Base-by-base conservation (phyloP, 192 early-diverging fungal genomes). In the Entophlyctis luteolus region DNA sequence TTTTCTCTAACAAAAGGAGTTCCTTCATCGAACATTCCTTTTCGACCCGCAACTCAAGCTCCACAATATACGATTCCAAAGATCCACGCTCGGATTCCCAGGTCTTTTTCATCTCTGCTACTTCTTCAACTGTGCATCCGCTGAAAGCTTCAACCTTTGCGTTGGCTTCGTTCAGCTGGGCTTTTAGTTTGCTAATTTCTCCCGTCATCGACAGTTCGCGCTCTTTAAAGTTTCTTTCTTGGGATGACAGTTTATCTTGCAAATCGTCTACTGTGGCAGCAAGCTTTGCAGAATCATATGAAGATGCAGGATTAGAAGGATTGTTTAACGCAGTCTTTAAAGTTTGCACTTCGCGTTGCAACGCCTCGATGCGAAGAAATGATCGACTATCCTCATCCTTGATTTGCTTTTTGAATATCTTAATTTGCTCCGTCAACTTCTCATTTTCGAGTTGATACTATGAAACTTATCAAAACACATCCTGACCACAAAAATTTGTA, bases 401-500 rank as follows among this genome's bases (percentile, higher is more conserved):
- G 16, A 39, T 38, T 25, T 66, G 38, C 8, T 25, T 47, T 16
- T 39, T 65, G 4, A 66, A 33, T 3, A n/a, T 42, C 36, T 66
- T 65, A 35, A 62, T 22, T 42, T 66, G 60, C 10, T 65, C 62
- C 5, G 32, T 58, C 28, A 72, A 60, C 53, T 66, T 72, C 36
- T 72, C 71, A 35, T 72, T 72, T 58, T 72, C 71, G 34, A 39
- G 49, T 65, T 72, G 71, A 48, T 65, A 72, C 62, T 70, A 27
- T 10, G n/a, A 27, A 8, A n/a, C n/a, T n/a, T n/a, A n/a, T n/a
- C n/a, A n/a, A n/a, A n/a, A n/a, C n/a, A n/a, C n/a, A n/a, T n/a
- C n/a, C n/a, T n/a, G n/a, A n/a, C n/a, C n/a, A n/a, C n/a, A n/a
- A n/a, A n/a, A n/a, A n/a, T n/a, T n/a, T n/a, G n/a, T n/a, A n/a